Conservation (phyloP, 2,329 filamentous ascomycete species). For the Thermothelomyces thermophilus region DNA sequence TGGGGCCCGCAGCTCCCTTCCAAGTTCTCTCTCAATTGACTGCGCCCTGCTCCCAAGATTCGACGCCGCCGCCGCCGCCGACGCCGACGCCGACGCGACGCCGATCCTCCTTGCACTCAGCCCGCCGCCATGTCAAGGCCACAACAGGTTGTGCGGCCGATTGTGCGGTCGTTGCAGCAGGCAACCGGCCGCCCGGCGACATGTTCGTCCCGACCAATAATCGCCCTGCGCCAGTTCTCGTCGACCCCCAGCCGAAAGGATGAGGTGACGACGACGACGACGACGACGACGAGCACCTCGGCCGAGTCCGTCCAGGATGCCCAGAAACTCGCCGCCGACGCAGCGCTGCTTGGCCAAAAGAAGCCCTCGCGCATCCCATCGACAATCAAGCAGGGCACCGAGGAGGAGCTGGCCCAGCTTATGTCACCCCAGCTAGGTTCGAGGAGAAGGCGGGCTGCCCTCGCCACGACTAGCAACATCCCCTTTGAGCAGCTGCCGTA, state of each 20-base stretch:
- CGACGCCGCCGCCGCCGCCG: conserved; percentile 6
- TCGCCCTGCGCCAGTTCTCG: conserved; percentile 31
- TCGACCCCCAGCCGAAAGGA: conserved; percentile 32
- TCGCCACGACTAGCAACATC: conserved; percentile 58
- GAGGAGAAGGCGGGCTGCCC: conserved; percentile 69
- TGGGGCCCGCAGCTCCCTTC: conserved; percentile 1
- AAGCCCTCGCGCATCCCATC: conserved; percentile 37
- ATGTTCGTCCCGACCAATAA: conserved; percentile 30
- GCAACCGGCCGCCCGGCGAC: conserved; percentile 29
- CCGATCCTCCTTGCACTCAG: conserved; percentile 1
- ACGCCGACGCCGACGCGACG: no score
- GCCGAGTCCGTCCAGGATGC: conserved; percentile 16
- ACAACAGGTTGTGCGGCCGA: conserved; percentile 51
- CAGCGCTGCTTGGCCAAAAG: conserved; percentile 35
- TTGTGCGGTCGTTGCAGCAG: conserved; percentile 48
- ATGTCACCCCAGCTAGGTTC: conserved; percentile 73
- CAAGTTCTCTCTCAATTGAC: conserved; percentile 3
- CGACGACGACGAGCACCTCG: conserved; percentile 22
- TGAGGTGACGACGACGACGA: conserved; percentile 27
- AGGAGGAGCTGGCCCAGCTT: conserved; percentile 56
- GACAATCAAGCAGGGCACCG: conserved; percentile 32
- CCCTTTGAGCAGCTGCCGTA: conserved; percentile 93
- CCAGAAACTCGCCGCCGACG: conserved; percentile 20
- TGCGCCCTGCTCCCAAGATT: neutral
- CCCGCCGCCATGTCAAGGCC: conserved; percentile 49